Percentiles rank a stretch among this genome's conserved stretches.
These are phyloP conservation scores for Mesembryanthemum crystallinum DNA, from an alignment of 148 eudicot genomes.

Conservation along the genomic window DNA sequence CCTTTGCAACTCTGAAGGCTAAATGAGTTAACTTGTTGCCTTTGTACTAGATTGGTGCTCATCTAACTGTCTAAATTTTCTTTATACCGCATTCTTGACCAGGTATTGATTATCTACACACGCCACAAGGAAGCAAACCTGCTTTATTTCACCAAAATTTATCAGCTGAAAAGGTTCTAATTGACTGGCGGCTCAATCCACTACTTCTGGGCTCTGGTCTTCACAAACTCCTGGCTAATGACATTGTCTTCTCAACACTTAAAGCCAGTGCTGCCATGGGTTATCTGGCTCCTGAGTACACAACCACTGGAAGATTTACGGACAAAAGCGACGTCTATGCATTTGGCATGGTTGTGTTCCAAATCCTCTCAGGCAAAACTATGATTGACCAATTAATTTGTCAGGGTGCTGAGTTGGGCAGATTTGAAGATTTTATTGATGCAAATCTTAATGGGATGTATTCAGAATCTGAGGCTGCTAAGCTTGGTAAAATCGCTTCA, in stretches of 20 bases:
- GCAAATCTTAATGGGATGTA: conserved; percentile 55
- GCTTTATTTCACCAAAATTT: conserved; percentile 76
- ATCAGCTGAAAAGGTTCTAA: conserved; percentile 85
- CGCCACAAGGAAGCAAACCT: conserved; percentile 55
- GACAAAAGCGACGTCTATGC: conserved; percentile 90
- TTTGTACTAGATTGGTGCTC: not conserved
- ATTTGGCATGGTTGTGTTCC: conserved; percentile 74
- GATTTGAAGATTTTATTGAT: conserved; percentile 60
- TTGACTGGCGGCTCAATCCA: conserved; percentile 67
- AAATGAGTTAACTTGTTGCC: not conserved
- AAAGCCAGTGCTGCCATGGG: conserved; percentile 99
- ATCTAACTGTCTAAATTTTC: conserved; percentile 1
- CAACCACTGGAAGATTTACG: conserved; percentile 79
- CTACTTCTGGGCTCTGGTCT: conserved; percentile 69
- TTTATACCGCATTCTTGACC: conserved; percentile 13
- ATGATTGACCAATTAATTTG: conserved; percentile 39
- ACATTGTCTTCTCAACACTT: conserved; percentile 70
- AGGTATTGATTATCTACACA: conserved; percentile 81
- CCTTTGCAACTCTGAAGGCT: not conserved
- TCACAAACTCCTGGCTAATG: conserved; percentile 80
- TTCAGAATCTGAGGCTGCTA: conserved; percentile 60
- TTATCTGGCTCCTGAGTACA: conserved; percentile 93
- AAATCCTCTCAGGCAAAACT: conserved; percentile 67
- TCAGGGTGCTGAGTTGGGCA: conserved; percentile 51
- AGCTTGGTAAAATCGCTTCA: conserved; percentile 60